These are phyloP conservation scores for Scytalidium sp. DNA, from an alignment of 2,329 filamentous ascomycete genomes.

Conservation along the genomic window DNA sequence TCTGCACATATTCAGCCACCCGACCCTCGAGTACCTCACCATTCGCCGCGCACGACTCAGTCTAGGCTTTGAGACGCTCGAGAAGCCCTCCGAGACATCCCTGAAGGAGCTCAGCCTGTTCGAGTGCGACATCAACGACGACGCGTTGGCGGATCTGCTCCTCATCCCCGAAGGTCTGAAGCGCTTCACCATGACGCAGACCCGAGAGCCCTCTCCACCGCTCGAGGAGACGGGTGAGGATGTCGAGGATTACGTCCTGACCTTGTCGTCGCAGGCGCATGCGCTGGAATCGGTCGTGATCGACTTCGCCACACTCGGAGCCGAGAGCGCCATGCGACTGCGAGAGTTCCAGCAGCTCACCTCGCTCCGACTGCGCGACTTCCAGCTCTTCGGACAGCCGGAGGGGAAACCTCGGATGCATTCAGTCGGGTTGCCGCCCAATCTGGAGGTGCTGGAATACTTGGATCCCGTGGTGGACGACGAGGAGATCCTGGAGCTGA, in stretches of 20 bases:
- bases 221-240: constrained; percentile 46
- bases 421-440: constrained; percentile 44
- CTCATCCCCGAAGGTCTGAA: constrained; percentile 42
- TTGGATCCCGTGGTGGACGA: constrained; percentile 43
- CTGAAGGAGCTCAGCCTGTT: constrained; percentile 42
- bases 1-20: constrained; percentile 49
- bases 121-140: constrained; percentile 49
- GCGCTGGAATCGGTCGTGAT: constrained; percentile 43
- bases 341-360: constrained; percentile 40
- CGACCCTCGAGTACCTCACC: constrained; percentile 42
- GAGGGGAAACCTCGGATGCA: constrained; percentile 42
- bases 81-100: constrained; percentile 44
- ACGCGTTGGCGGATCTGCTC: constrained; percentile 36
- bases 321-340: constrained; percentile 39
- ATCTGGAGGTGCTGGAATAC: constrained; percentile 43
- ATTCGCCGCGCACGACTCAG: constrained; percentile 44
- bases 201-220: constrained; percentile 34
- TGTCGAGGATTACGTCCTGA: constrained; percentile 44
- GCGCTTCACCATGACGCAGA: constrained; percentile 46
- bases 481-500: constrained; percentile 43
- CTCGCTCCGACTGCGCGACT: constrained; percentile 41
- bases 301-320: constrained; percentile 38
- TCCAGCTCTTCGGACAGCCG: constrained; percentile 44
- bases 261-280: constrained; percentile 37
- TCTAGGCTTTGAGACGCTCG: constrained; percentile 45